phyloP scores from a whole-genome alignment of 2,329 filamentous ascomycete genomes.

The Venturia pyrina region DNA sequence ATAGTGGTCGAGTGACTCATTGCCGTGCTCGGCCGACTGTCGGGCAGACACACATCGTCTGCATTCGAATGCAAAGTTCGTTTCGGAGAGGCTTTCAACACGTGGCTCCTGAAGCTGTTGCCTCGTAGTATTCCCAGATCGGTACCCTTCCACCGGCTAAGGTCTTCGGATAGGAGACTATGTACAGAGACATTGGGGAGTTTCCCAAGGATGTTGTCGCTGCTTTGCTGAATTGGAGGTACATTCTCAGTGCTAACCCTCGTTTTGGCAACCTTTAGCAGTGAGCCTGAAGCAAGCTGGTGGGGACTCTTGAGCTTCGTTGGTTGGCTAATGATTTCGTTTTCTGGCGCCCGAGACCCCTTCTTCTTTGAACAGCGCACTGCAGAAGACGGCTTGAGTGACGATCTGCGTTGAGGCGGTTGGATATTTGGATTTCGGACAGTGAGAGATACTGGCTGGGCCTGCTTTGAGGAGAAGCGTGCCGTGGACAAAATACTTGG shows the following conservation, averaged over 20 bases:
- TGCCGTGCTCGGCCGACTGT: background rate
- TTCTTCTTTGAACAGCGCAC: background rate
- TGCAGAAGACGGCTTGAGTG: constrained; percentile 1
- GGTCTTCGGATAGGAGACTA: background rate
- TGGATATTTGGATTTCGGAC: constrained; percentile 7
- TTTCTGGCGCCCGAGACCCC: background rate
- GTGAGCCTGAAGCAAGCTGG: background rate
- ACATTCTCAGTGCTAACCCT: background rate
- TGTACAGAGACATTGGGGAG: background rate
- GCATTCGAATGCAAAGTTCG: background rate
- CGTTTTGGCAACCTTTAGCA: constrained; percentile 1
- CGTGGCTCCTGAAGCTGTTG: background rate
- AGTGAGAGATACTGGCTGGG: constrained; percentile 2
- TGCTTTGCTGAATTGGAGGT: background rate
- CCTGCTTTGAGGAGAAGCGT: background rate
- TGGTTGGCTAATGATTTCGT: background rate
- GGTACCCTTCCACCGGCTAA: background rate
- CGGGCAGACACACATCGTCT: background rate
- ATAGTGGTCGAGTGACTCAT: background rate
- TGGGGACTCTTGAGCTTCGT: background rate
- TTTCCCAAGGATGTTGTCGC: background rate
- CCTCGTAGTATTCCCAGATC: background rate
- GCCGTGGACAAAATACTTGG: background rate
- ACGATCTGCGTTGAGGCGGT: constrained; percentile 4
- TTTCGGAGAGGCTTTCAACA: background rate